These are phyloP conservation scores for Russula abietina DNA, from an alignment of 768 basidiomycete species.

Conservation along the genomic window DNA sequence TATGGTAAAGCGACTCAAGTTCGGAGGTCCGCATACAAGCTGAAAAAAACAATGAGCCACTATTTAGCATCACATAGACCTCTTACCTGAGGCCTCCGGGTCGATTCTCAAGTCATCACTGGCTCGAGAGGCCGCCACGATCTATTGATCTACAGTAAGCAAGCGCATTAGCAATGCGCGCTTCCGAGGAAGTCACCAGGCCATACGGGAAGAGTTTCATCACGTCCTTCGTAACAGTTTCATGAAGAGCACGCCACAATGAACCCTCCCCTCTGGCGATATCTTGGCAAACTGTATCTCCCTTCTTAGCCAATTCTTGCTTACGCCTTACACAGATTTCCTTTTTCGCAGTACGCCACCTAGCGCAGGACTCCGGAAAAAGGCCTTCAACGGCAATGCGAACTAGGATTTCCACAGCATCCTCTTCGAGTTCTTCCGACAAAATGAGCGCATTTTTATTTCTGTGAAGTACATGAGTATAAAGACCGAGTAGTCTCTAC, in stretches of 20 bases:
- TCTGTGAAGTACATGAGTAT: not conserved
- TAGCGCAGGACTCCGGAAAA: slow-evolving; percentile 6
- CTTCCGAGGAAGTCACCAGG: not conserved
- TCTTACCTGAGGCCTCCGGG: not conserved
- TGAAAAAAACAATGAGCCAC: not conserved
- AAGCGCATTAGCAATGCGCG: not conserved
- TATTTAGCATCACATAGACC: not conserved
- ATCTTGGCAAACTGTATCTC: not conserved
- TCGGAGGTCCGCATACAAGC: not conserved
- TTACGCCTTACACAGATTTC: not conserved
- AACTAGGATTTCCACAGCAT: not conserved
- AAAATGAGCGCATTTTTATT: not conserved
- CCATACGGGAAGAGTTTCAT: slow-evolving; percentile 8
- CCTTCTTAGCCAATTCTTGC: not conserved
- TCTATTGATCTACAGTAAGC: slow-evolving; percentile 6
- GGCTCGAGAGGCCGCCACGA: not conserved
- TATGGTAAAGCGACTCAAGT: slow-evolving; percentile 10
- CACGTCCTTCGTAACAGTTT: slow-evolving; percentile 5
- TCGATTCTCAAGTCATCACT: not conserved
- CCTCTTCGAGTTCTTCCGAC: slow-evolving; percentile 8
- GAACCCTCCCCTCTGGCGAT: not conserved
- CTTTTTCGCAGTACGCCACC: not conserved
- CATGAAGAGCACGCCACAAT: slow-evolving; percentile 2
- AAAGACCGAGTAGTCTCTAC: not conserved
- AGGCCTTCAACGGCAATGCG: not conserved